These are phyloP conservation scores for Cryptococcus depauperatus DNA, from an alignment of 1,284 basidiomycete genomes.

Conservation along the genomic window DNA sequence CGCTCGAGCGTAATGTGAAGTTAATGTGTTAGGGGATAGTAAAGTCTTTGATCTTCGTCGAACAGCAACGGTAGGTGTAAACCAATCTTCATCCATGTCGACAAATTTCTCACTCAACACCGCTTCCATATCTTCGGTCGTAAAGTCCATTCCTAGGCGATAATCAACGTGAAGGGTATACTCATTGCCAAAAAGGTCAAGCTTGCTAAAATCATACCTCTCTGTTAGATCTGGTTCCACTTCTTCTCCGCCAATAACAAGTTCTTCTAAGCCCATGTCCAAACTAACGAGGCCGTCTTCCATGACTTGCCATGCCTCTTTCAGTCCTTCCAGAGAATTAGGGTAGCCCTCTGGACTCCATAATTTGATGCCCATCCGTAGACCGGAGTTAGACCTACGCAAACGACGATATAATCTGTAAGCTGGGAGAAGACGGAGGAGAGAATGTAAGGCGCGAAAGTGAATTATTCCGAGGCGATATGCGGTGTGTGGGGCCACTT, in stretches of 20 bases:
- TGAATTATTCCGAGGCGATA: slow-evolving; percentile 42
- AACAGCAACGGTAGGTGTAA: slow-evolving; percentile 41
- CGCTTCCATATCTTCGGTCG: slow-evolving; percentile 40
- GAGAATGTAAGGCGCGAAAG: slow-evolving; percentile 38
- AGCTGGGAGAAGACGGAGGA: slow-evolving; percentile 37
- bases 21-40: slow-evolving; percentile 1
- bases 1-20: not conserved
- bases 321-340: slow-evolving; percentile 22
- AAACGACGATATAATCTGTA: slow-evolving; percentile 36
- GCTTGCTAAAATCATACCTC: slow-evolving; percentile 28
- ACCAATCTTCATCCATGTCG: slow-evolving; percentile 45
- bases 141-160: slow-evolving; percentile 37
- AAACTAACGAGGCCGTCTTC: slow-evolving; percentile 38
- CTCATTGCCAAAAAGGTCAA: slow-evolving; percentile 35
- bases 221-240: slow-evolving; percentile 13
- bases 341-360: slow-evolving; percentile 39
- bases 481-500: slow-evolving; percentile 31
- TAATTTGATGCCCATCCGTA: slow-evolving; percentile 42
- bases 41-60: slow-evolving; percentile 23
- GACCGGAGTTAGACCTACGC: slow-evolving; percentile 33
- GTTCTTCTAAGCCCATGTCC: slow-evolving; percentile 26
- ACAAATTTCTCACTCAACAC: slow-evolving; percentile 39
- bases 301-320: slow-evolving; percentile 41
- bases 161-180: slow-evolving; percentile 32
- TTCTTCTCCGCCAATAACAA: slow-evolving; percentile 14